Evolutionary conservation across 2,329 filamentous ascomycete genomes (phyloP).

Genomic region (Talaromyces pinophilus): DNA sequence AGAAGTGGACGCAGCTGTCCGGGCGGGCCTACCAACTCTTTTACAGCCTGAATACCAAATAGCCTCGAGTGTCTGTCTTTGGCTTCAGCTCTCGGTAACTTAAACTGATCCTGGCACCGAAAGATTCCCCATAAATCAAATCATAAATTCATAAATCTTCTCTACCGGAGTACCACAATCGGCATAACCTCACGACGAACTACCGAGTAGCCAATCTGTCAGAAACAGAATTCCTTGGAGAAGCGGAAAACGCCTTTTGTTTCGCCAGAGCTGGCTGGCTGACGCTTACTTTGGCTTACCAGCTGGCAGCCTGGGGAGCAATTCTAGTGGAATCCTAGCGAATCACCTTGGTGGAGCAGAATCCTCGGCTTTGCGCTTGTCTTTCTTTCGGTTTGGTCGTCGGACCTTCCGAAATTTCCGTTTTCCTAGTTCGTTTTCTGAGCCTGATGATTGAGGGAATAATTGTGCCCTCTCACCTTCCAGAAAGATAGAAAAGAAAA

Average conservation of each 20-base stretch:
- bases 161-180: not conserved
- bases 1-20: not conserved
- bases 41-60: not conserved
- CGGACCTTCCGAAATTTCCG: not conserved
- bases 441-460: conserved; percentile 1
- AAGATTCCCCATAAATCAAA: not conserved
- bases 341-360: not conserved
- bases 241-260: not conserved
- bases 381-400: not conserved
- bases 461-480: not conserved
- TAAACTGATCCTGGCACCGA: not conserved
- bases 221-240: not conserved
- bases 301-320: not conserved
- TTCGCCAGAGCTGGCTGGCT: not conserved
- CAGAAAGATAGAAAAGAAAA: not conserved
- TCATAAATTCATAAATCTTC: not conserved
- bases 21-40: not conserved
- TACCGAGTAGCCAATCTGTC: not conserved
- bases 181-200: not conserved
- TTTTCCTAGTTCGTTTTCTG: not conserved
- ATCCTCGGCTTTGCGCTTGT: not conserved
- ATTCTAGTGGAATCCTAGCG: not conserved
- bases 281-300: not conserved
- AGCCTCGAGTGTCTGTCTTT: not conserved
- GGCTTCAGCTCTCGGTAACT: not conserved